Conservation (phyloP, 306 rosid species). For the Inga oerstediana region DNA sequence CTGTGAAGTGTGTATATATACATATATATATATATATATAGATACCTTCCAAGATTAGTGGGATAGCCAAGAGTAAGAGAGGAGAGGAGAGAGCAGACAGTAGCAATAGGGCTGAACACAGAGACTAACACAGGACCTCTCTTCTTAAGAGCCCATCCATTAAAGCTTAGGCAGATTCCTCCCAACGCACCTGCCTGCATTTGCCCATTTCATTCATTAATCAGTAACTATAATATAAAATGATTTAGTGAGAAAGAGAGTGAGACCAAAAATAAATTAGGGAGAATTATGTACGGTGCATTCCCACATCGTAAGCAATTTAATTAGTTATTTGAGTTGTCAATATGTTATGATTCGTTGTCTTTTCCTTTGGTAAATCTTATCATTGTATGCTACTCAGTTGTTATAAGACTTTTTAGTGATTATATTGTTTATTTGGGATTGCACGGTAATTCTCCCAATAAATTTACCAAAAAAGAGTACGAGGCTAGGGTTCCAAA, state of each 20-base stretch:
- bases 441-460: too few relatives aligned
- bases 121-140: conserved; percentile 88
- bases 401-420: too few relatives aligned
- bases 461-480: conserved; percentile 51
- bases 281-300: too few relatives aligned
- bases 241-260: too few relatives aligned
- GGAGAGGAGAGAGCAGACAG: conserved; percentile 76
- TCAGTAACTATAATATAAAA: too few relatives aligned
- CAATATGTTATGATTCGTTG: too few relatives aligned
- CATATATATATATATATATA: background rate
- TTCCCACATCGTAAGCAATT: too few relatives aligned
- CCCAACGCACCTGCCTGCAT: conserved; percentile 63
- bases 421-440: too few relatives aligned
- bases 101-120: conserved; percentile 73
- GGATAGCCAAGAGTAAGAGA: conserved; percentile 53
- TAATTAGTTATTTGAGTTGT: too few relatives aligned
- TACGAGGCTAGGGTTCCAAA: conserved; percentile 48
- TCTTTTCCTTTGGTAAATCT: too few relatives aligned
- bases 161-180: conserved; percentile 68
- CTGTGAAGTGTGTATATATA: background rate
- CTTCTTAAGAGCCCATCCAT: conserved; percentile 83
- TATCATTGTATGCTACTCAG: too few relatives aligned
- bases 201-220: background rate
- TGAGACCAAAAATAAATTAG: too few relatives aligned
- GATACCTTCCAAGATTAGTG: conserved; percentile 68